Percentiles rank a stretch among this genome's conserved stretches.
Conservation (phyloP, 2,329 filamentous ascomycete species). For the Clarireedia homoeocarpa region DNA sequence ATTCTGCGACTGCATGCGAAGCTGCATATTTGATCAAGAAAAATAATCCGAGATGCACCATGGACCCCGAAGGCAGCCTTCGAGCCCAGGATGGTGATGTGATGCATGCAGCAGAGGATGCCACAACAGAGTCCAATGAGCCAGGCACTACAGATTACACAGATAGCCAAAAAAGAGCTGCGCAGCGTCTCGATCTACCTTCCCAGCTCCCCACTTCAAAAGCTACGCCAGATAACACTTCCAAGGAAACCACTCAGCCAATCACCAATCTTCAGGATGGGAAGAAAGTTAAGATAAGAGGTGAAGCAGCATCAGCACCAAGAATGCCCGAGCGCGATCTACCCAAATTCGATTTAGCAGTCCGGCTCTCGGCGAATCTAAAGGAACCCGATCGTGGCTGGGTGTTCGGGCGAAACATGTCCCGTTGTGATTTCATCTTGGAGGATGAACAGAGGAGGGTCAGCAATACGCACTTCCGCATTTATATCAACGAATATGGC, state of each 20-base stretch:
- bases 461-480: constrained; percentile 94
- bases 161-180: too few species aligned
- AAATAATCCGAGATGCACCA: constrained; percentile 49
- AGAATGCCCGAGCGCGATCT: constrained; percentile 15
- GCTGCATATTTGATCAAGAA: constrained; percentile 49
- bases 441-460: constrained; percentile 65
- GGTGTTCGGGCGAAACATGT: constrained; percentile 71
- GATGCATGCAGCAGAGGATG: too few species aligned
- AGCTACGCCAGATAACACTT: too few species aligned
- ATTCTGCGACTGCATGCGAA: constrained; percentile 61
- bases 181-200: too few species aligned
- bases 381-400: constrained; percentile 68
- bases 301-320: constrained; percentile 15
- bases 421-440: constrained; percentile 66
- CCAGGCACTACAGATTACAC: too few species aligned
- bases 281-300: constrained; percentile 1
- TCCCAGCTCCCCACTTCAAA: too few species aligned
- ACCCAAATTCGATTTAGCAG: constrained; percentile 54
- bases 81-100: constrained; percentile 8
- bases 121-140: too few species aligned
- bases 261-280: too few species aligned
- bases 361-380: constrained; percentile 68
- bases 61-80: constrained; percentile 41
- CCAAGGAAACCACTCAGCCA: too few species aligned
- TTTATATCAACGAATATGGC: constrained; percentile 79